phyloP scores from a whole-genome alignment of 768 basidiomycete species.

The Leccinum variicolor region DNA sequence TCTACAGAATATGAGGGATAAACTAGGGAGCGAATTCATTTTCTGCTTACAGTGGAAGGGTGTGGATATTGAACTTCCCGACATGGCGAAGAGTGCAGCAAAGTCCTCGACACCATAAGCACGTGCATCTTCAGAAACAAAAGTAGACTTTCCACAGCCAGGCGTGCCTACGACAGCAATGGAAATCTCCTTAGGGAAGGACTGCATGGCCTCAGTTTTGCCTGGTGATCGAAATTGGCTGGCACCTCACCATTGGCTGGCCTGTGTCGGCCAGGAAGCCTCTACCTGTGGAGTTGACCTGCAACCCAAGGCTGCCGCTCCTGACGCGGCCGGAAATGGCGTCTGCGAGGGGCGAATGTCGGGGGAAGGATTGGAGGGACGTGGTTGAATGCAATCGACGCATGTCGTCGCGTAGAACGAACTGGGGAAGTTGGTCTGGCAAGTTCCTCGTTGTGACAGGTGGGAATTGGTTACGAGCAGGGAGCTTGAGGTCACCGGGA shows the following conservation, averaged over 20 bases:
- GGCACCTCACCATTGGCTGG: slow-evolving; percentile 23
- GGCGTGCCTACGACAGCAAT: slow-evolving; percentile 77
- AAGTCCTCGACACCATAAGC: slow-evolving; percentile 52
- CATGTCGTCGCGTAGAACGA: slow-evolving; percentile 36
- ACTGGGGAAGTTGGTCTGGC: slow-evolving; percentile 36
- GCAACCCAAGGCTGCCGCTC: slow-evolving; percentile 60
- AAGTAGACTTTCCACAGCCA: slow-evolving; percentile 81
- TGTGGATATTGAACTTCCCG: slow-evolving; percentile 32
- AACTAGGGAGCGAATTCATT: not conserved
- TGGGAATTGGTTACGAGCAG: slow-evolving; percentile 47
- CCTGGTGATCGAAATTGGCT: not conserved
- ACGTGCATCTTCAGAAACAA: slow-evolving; percentile 75
- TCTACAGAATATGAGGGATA: slow-evolving; percentile 31
- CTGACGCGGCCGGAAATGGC: slow-evolving; percentile 46
- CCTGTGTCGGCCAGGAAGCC: slow-evolving; percentile 15
- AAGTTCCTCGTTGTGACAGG: slow-evolving; percentile 27
- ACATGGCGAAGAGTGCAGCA: slow-evolving; percentile 27
- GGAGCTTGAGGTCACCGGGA: slow-evolving; percentile 61
- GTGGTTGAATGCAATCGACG: slow-evolving; percentile 37
- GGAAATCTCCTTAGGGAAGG: slow-evolving; percentile 40
- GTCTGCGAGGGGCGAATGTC: slow-evolving; percentile 29
- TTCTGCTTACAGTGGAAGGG: slow-evolving; percentile 40
- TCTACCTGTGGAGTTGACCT: slow-evolving; percentile 25
- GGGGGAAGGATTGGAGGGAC: slow-evolving; percentile 37
- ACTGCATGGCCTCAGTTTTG: slow-evolving; percentile 17